Percentiles rank a stretch among this genome's conserved stretches.
Conservation (phyloP, 371 early-diverging fungal species). For the Funneliformis caledonium region DNA sequence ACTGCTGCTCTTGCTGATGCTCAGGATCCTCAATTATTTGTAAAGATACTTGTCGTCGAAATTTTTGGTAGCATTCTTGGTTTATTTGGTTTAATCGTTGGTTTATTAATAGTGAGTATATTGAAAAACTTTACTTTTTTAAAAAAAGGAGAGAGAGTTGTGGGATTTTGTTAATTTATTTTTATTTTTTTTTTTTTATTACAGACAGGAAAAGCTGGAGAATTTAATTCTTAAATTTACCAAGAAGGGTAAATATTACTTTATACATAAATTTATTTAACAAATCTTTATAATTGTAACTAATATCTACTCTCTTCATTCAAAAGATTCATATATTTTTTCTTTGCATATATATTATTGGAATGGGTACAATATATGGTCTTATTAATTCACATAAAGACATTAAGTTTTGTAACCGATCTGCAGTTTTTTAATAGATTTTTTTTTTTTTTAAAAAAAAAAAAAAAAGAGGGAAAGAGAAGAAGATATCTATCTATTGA, state of each 20-base stretch:
- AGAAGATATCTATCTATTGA: too few relatives aligned
- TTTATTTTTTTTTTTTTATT: slow-evolving; percentile 39
- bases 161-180: neutral
- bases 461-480: too few relatives aligned
- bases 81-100: slow-evolving; percentile 94
- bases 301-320: too few relatives aligned
- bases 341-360: too few relatives aligned
- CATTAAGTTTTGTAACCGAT: too few relatives aligned
- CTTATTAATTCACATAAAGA: too few relatives aligned
- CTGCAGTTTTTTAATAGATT: too few relatives aligned
- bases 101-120: slow-evolving; percentile 65
- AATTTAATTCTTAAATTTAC: slow-evolving; percentile 42
- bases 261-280: neutral
- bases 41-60: slow-evolving; percentile 95
- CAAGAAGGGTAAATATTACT: too few relatives aligned
- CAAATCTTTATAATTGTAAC: too few relatives aligned
- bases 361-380: too few relatives aligned
- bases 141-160: neutral
- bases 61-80: slow-evolving; percentile 97
- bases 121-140: neutral
- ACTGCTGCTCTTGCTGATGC: slow-evolving; percentile 96
- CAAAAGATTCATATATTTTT: too few relatives aligned
- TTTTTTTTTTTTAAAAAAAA: too few relatives aligned
- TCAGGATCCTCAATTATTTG: slow-evolving; percentile 92
- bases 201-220: slow-evolving; percentile 61